Evolutionary conservation across 345 rosid species (phyloP).

Genomic region (Eutrema japonicum): DNA sequence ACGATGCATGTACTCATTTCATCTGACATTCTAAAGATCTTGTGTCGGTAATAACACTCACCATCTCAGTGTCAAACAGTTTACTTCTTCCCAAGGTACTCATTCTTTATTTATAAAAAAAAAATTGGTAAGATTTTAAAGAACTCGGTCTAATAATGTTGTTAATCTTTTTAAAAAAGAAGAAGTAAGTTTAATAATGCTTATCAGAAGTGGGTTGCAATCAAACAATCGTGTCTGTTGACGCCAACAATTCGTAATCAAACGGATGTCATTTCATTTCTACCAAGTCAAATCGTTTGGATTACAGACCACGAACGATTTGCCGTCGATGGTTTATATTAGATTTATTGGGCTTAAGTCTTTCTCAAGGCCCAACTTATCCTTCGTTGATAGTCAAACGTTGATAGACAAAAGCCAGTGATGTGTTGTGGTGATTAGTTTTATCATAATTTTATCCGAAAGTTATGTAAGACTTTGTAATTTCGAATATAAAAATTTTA

Average conservation of each 20-base stretch:
- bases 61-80: neutral
- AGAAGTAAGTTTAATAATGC: neutral
- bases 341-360: neutral
- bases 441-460: too few relatives aligned
- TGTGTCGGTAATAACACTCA: slow-evolving; percentile 25
- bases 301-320: neutral
- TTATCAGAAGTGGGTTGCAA: neutral
- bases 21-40: slow-evolving; percentile 22
- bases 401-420: neutral
- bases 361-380: slow-evolving; percentile 5
- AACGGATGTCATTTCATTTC: slow-evolving; percentile 6
- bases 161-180: neutral
- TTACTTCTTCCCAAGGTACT: slow-evolving; percentile 4
- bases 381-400: neutral
- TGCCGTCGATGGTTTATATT: neutral
- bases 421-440: neutral
- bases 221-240: slow-evolving; percentile 34
- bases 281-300: slow-evolving; percentile 31
- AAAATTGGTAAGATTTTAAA: neutral
- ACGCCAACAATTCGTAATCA: slow-evolving; percentile 39
- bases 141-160: neutral
- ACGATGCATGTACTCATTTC: neutral
- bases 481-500: neutral
- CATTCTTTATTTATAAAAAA: neutral
- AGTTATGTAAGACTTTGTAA: too few relatives aligned